Conservation (phyloP, 352 stramenopile genomes). For the Phytophthora pseudosyringae region DNA sequence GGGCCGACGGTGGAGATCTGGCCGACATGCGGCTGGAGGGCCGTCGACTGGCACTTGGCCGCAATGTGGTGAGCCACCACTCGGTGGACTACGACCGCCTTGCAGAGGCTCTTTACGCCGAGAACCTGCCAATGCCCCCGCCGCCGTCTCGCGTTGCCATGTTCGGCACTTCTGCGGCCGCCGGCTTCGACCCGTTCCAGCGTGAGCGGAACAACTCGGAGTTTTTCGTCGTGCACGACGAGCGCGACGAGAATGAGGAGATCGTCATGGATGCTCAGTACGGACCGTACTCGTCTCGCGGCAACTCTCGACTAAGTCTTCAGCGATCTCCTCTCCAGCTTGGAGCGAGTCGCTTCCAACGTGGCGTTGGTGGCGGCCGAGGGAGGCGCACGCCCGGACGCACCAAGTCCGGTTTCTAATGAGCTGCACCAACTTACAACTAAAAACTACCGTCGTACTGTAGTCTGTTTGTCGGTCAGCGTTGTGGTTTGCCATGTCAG, state of each 20-base stretch:
- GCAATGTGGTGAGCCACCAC: constrained; percentile 74
- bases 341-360: constrained; percentile 18
- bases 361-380: constrained; percentile 9
- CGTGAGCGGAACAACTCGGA: constrained; percentile 43
- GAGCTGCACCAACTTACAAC: not conserved
- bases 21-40: constrained; percentile 55
- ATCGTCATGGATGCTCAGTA: constrained; percentile 49
- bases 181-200: constrained; percentile 57
- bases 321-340: constrained; percentile 17
- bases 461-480: constrained; percentile 6
- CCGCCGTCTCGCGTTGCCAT: constrained; percentile 72
- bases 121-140: constrained; percentile 50
- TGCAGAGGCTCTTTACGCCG: constrained; percentile 35
- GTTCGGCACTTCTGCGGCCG: constrained; percentile 56
- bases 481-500: not conserved
- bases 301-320: constrained; percentile 15
- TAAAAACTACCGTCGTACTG: constrained; percentile 1
- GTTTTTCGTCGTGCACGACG: constrained; percentile 64
- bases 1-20: constrained; percentile 36
- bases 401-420: constrained; percentile 4
- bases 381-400: constrained; percentile 9
- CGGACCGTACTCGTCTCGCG: constrained; percentile 24
- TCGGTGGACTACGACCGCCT: constrained; percentile 66
- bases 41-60: constrained; percentile 48
- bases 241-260: constrained; percentile 41